Base-by-base conservation (phyloP, 2,329 filamentous ascomycete genomes). In the Trichophyton schoenleinii region DNA sequence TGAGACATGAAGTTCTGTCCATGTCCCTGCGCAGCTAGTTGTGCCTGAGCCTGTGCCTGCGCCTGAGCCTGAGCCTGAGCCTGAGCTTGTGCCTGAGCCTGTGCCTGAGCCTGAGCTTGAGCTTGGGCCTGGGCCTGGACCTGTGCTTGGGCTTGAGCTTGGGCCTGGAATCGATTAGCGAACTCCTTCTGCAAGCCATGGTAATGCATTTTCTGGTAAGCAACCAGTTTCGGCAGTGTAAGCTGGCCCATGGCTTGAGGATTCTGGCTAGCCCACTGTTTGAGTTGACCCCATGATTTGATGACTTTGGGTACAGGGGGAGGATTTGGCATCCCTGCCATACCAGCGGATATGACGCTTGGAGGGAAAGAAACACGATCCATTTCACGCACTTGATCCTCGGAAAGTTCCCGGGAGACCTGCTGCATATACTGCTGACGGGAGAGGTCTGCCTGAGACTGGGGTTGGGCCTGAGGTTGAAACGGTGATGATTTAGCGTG, bases 201-300 rank as follows among this genome's bases (percentile, higher is more conserved):
- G 62, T 78, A 76, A 63, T 81, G 78, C 42, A 78, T 66, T 55
- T 69, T 74, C 63, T 78, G 76, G 15, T 77, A 64, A 20, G 68
- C 69, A 60, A 71, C 66, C 13, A 81, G 65, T 60, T 74, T 78
- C 4, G 71, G 65, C 18, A 76, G 60, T 52, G 74, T 75, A 3
- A 74, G 71, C 8, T 71, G 73, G 18, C 73, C 75, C 57, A 79
- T 65, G 3, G 73, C 70, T 57, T 73, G 72, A 15, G 73, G 72
- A 61, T 82, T 82, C 49, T 77, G 72, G 31, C 68, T 67, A 15
- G 78, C 77, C 74, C 80, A 81, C 59, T 78, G 72, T 68, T 83
- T 84, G 5, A 85, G 72, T 61, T 83, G 78, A 7, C 77, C 77
- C 82, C 82, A 85, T 1, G 77, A 79, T 65, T 77, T 79, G 25